Evolutionary conservation across 768 basidiomycete genomes (phyloP).

Genomic region (Tulasnella sp.): DNA sequence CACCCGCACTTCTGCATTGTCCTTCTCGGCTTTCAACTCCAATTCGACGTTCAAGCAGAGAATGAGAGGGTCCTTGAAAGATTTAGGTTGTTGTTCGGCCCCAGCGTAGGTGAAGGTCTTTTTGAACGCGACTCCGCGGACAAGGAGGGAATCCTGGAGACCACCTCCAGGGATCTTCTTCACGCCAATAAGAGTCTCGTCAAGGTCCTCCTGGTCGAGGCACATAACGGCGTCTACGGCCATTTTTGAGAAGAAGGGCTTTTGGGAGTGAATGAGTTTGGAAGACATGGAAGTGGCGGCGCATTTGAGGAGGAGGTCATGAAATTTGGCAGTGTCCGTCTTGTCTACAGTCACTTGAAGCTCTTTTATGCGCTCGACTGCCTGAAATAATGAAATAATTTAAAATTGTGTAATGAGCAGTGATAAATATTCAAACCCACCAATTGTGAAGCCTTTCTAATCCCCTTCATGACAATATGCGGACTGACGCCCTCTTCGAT

Average conservation of each 20-base stretch:
- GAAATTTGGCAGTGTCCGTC: slow-evolving; percentile 74
- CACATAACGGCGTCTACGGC: slow-evolving; percentile 94
- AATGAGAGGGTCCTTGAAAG: slow-evolving; percentile 78
- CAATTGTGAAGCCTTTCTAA: slow-evolving; percentile 75
- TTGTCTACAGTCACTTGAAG: slow-evolving; percentile 87
- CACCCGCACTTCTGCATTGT: slow-evolving; percentile 96
- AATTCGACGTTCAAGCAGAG: slow-evolving; percentile 95
- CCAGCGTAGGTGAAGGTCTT: slow-evolving; percentile 99
- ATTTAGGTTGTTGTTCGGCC: slow-evolving; percentile 96
- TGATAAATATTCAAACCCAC: slow-evolving; percentile 44
- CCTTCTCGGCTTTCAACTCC: slow-evolving; percentile 97
- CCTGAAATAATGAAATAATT: too few species aligned
- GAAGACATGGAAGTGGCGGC: slow-evolving; percentile 99
- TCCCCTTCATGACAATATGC: slow-evolving; percentile 96
- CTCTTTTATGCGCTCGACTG: slow-evolving; percentile 74
- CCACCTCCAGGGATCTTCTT: slow-evolving; percentile 98
- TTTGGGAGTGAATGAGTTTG: slow-evolving; percentile 96
- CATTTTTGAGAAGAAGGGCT: slow-evolving; percentile 98
- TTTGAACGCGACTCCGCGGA: slow-evolving; percentile 93
- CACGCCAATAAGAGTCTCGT: slow-evolving; percentile 91
- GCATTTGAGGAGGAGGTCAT: slow-evolving; percentile 87
- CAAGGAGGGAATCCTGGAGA: slow-evolving; percentile 87
- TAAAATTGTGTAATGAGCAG: too few species aligned
- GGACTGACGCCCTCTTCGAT: slow-evolving; percentile 97
- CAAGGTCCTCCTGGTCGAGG: slow-evolving; percentile 85